Conservation (phyloP, 768 basidiomycete genomes). For the Boletus reticuloceps region DNA sequence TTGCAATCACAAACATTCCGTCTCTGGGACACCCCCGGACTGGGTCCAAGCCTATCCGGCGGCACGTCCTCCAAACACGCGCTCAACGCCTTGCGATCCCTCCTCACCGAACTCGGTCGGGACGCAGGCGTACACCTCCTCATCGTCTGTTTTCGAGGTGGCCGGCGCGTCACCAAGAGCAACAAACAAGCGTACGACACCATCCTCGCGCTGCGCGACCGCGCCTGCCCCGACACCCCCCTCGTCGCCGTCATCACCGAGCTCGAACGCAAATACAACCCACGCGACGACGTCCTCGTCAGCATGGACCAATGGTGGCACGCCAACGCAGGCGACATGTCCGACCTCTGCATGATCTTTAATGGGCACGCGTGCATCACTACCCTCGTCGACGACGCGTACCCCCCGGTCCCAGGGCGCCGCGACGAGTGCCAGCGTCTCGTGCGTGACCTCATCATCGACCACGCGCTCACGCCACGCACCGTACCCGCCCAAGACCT, state of each 20-base stretch:
- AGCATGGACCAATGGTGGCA: conserved; percentile 25
- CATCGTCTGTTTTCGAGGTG: conserved; percentile 18
- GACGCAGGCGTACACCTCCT: conserved; percentile 19
- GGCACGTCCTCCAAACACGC: conserved; percentile 8
- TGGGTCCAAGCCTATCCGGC: conserved; percentile 14
- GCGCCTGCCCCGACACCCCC: conserved; percentile 15
- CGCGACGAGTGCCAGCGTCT: conserved; percentile 23
- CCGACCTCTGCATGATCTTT: conserved; percentile 11
- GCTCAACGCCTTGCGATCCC: conserved; percentile 18
- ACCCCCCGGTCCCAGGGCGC: conserved; percentile 16
- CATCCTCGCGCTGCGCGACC: conserved; percentile 16
- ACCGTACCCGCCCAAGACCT: conserved; percentile 16
- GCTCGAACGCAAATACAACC: conserved; percentile 12
- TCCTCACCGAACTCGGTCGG: conserved; percentile 19
- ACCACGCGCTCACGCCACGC: conserved; percentile 22
- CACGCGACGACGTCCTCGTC: conserved; percentile 4
- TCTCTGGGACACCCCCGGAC: conserved; percentile 26
- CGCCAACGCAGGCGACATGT: conserved; percentile 10
- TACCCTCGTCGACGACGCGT: conserved; percentile 17
- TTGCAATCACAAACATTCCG: conserved; percentile 21
- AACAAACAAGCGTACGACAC: conserved; percentile 22
- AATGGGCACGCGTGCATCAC: conserved; percentile 23
- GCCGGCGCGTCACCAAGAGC: conserved; percentile 16
- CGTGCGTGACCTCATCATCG: conserved; percentile 23
- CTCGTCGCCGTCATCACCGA: conserved; percentile 19